Percentiles rank a stretch among this genome's conserved stretches.
These are phyloP conservation scores for Fusarium cicatricum DNA, from an alignment of 2,329 filamentous ascomycete species.

Conservation along the genomic window DNA sequence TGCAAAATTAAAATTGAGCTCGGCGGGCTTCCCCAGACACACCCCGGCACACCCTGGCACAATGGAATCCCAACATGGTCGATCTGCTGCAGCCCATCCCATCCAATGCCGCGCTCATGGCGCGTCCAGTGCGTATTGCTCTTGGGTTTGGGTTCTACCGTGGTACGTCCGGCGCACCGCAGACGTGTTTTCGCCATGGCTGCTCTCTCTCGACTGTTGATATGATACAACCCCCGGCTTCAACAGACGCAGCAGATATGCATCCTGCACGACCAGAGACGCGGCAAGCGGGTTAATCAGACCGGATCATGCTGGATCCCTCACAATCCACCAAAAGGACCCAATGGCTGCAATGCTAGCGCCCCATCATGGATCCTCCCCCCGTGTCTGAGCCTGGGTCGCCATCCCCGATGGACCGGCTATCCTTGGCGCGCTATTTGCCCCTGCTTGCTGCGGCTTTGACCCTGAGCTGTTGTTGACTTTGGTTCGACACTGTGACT, in stretches of 20 bases:
- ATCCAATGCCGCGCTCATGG: constrained; percentile 4
- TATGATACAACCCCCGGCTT: constrained; percentile 18
- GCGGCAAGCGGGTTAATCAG: constrained; percentile 25
- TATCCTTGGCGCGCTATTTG: constrained; percentile 29
- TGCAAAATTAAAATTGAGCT: constrained; percentile 44
- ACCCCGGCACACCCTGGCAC: constrained; percentile 27
- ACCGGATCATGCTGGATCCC: constrained; percentile 20
- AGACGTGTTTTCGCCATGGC: constrained; percentile 1
- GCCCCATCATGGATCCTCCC: constrained; percentile 23
- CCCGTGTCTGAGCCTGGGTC: constrained; percentile 16
- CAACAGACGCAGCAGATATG: constrained; percentile 10
- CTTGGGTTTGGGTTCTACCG: not conserved
- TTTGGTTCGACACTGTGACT: constrained; percentile 23
- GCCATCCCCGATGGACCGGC: constrained; percentile 36
- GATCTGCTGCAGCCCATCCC: constrained; percentile 35
- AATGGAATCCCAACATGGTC: constrained; percentile 31
- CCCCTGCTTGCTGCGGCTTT: constrained; percentile 23
- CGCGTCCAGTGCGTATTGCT: constrained; percentile 9
- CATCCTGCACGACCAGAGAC: constrained; percentile 26
- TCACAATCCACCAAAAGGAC: constrained; percentile 22
- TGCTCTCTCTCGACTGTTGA: constrained; percentile 3
- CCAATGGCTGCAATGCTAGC: constrained; percentile 28
- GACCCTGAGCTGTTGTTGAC: constrained; percentile 19
- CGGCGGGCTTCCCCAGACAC: constrained; percentile 43
- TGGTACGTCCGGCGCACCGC: not conserved